These are phyloP conservation scores for Monosporozyma aquatica DNA, from an alignment of 805 yeast species.

Conservation along the genomic window DNA sequence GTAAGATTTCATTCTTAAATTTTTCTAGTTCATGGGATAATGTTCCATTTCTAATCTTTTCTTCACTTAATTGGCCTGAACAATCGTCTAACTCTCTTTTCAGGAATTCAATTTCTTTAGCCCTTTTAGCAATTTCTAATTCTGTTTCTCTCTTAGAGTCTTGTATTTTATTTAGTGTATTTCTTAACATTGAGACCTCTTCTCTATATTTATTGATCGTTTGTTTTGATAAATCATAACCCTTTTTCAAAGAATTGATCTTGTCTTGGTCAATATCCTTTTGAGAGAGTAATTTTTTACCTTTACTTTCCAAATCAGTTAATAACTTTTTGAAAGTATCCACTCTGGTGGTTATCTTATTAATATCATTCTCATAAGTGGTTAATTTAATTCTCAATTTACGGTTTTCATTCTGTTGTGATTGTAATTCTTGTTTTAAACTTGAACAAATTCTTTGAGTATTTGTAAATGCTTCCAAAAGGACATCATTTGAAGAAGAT, in stretches of 20 bases:
- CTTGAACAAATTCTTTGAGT: slow-evolving; percentile 31
- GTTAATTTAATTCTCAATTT: slow-evolving; percentile 21
- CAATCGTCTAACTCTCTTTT: slow-evolving; percentile 35
- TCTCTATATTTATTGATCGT: slow-evolving; percentile 16
- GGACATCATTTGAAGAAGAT: slow-evolving; percentile 31
- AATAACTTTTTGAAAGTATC: slow-evolving; percentile 19
- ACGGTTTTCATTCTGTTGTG: slow-evolving; percentile 21
- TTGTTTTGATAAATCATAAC: slow-evolving; percentile 12
- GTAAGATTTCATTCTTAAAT: slow-evolving; percentile 6
- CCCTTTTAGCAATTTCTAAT: slow-evolving; percentile 17
- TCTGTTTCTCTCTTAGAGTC: slow-evolving; percentile 16
- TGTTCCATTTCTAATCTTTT: slow-evolving; percentile 32
- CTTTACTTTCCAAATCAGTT: slow-evolving; percentile 16
- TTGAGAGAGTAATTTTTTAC: slow-evolving; percentile 17
- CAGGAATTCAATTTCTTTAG: slow-evolving; percentile 30
- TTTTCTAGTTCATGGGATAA: slow-evolving; percentile 16
- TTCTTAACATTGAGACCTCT: slow-evolving; percentile 18
- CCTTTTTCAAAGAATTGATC: slow-evolving; percentile 19
- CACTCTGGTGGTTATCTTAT: slow-evolving; percentile 17
- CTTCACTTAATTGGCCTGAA: slow-evolving; percentile 40
- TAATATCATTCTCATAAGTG: slow-evolving; percentile 17
- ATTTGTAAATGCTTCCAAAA: slow-evolving; percentile 34
- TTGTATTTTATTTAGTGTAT: slow-evolving; percentile 20
- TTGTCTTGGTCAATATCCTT: slow-evolving; percentile 17
- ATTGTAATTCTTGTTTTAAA: slow-evolving; percentile 29